phyloP scores from a whole-genome alignment of 2,329 filamentous ascomycete genomes.

The Rachicladosporium sp. region DNA sequence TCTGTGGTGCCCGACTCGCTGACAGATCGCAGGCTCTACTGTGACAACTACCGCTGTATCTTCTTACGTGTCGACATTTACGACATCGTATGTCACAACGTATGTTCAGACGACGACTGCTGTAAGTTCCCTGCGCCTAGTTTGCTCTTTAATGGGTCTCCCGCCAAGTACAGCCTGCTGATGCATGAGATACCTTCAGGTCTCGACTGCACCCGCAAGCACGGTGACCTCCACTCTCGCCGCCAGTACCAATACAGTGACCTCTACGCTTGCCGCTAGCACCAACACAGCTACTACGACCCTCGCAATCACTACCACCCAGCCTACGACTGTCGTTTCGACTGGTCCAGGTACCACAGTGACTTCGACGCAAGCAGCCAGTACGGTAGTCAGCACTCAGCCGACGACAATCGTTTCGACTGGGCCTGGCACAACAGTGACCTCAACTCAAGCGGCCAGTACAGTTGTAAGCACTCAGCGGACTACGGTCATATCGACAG shows the following conservation, averaged over 20 bases:
- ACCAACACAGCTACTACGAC: conserved; percentile 1
- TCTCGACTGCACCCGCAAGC: too few species aligned
- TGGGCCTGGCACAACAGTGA: background rate
- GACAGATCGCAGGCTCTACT: background rate
- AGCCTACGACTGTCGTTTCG: background rate
- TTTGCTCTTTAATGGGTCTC: too few species aligned
- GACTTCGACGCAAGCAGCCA: background rate
- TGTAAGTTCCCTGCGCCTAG: too few species aligned
- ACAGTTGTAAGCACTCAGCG: background rate
- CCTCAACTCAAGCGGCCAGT: too few species aligned
- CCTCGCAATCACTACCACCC: background rate
- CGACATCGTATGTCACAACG: background rate
- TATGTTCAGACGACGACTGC: background rate
- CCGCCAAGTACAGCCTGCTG: too few species aligned
- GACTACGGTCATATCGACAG: background rate
- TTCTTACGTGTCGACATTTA: background rate
- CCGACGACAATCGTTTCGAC: background rate
- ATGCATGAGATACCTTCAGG: too few species aligned
- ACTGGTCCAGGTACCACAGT: background rate
- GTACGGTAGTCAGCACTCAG: background rate
- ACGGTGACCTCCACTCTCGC: too few species aligned
- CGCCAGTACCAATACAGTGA: too few species aligned
- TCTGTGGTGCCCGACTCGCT: background rate
- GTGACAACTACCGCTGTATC: conserved; percentile 2
- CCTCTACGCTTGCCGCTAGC: background rate